Base-by-base conservation (phyloP, 257 asterid genomes). In the Solanum appendiculatum region DNA sequence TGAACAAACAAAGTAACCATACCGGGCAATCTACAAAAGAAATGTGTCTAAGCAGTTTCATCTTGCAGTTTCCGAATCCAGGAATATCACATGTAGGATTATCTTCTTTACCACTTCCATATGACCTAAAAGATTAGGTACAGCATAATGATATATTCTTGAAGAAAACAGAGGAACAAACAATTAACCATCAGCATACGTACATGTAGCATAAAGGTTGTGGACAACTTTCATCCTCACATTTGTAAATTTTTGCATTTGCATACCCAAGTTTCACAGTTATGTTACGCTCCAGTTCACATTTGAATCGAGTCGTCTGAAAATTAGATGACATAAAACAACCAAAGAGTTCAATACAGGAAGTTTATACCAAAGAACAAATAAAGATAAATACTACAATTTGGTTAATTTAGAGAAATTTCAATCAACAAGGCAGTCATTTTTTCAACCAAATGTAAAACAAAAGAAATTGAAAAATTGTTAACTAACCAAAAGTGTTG, bases 181-280 rank as follows among this genome's bases (percentile, higher is more conserved):
- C 23, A 37, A 82, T 42, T 21, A 37, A 36, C 87, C 42, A 34
- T 81, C 27, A 27, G 15, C 46, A 25, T 27, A 90, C 97, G 91
- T 94, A 97, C 99, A 93, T 95, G 93, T 95, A 97, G 94, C 98
- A 95, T 93, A 89, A 89, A 33, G 99, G 99, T 51, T 98, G 95
- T 60, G 98, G 98, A 90, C 98, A 95, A 36, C 90, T 90, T 44
- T 95, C 99, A 83, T 96, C 99, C 87, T 96, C 99, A 77, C 98
- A 97, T 89, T 92, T 93, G 90, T 95, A 97, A 87, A 96, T 92
- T 94, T 97, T 97, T 27, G 99, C 99, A 92, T 97, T 97, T 87
- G 99, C 99, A 90, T 97, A 97, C 80, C 99, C 99, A 88, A 97
- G 99, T 92, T 97, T 96, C 86, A 97, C 96, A 1, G 99, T 97